Percentiles rank a stretch among this genome's conserved stretches.
phyloP scores from a whole-genome alignment of 2,329 filamentous ascomycete species.

The Elsinoe arachidis region DNA sequence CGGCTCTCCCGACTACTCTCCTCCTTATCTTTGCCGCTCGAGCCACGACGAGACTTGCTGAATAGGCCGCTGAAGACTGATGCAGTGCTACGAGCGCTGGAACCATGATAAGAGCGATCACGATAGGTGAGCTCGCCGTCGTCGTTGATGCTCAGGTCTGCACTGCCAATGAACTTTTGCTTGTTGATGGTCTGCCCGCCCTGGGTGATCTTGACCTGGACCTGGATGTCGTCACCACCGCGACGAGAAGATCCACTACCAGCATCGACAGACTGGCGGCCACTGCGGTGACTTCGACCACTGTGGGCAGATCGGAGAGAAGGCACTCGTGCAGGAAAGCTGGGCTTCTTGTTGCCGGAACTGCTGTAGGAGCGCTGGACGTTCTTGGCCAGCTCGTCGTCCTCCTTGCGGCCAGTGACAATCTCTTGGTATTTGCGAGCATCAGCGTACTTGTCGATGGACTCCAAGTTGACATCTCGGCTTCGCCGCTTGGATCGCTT shows the following conservation, averaged over 20 bases:
- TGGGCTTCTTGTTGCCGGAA: not conserved
- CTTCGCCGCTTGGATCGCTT: not conserved
- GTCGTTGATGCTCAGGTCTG: slow-evolving; percentile 1
- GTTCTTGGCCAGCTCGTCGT: slow-evolving; percentile 1
- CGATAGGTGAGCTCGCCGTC: not conserved
- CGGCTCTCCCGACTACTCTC: not conserved
- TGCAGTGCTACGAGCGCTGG: not conserved
- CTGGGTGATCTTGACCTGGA: slow-evolving; percentile 4
- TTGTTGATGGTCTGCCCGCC: slow-evolving; percentile 6
- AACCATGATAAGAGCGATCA: not conserved
- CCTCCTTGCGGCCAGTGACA: not conserved
- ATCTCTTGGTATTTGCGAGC: not conserved
- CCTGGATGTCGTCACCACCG: not conserved
- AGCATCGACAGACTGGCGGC: not conserved
- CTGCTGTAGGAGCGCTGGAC: slow-evolving; percentile 5
- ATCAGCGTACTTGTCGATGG: not conserved
- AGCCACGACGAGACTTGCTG: not conserved
- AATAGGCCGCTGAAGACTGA: slow-evolving; percentile 5
- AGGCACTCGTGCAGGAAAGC: not conserved
- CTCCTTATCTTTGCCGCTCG: not conserved
- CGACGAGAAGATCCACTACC: not conserved
- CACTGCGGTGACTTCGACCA: slow-evolving; percentile 7
- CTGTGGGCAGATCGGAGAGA: slow-evolving; percentile 4
- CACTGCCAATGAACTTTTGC: not conserved
- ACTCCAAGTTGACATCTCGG: not conserved